phyloP scores from a whole-genome alignment of 2,329 filamentous ascomycete genomes.

The Apiospora hydei region DNA sequence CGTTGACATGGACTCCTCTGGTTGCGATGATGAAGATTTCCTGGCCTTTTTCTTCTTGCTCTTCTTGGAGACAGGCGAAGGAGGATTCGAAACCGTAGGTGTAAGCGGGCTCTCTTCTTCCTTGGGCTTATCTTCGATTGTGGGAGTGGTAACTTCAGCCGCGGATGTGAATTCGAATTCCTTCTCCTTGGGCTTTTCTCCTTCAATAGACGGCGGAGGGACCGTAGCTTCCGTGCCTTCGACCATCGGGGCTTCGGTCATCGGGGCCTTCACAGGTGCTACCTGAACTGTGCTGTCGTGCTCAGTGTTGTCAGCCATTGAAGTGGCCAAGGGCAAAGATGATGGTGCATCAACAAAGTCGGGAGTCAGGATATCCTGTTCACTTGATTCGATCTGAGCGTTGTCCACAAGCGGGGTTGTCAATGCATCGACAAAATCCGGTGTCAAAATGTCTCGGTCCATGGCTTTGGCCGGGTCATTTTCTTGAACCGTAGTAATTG shows the following conservation, averaged over 20 bases:
- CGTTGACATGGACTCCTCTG: not conserved
- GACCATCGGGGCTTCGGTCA: too few species aligned
- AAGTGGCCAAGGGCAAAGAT: not conserved
- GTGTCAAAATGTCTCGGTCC: not conserved
- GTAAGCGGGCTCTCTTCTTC: not conserved
- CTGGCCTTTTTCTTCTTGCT: conserved; percentile 39
- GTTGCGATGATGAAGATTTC: conserved; percentile 34
- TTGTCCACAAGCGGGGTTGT: not conserved
- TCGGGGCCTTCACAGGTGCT: not conserved
- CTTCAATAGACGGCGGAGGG: not conserved
- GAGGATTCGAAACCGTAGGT: not conserved
- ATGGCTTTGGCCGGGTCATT: not conserved
- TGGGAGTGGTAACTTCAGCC: not conserved
- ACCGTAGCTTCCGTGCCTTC: not conserved
- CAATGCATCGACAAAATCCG: not conserved
- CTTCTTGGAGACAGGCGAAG: conserved; percentile 33
- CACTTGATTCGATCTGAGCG: not conserved
- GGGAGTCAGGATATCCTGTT: not conserved
- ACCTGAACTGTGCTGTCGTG: not conserved
- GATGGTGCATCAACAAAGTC: not conserved
- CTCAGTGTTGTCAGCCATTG: not conserved
- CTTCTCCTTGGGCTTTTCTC: not conserved
- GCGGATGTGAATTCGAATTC: not conserved
- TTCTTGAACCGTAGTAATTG: conserved; percentile 18
- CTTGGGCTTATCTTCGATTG: not conserved